Evolutionary conservation across 1,139 yeast genomes (phyloP).

Genomic region (Debaryomycetaceae sp.): DNA sequence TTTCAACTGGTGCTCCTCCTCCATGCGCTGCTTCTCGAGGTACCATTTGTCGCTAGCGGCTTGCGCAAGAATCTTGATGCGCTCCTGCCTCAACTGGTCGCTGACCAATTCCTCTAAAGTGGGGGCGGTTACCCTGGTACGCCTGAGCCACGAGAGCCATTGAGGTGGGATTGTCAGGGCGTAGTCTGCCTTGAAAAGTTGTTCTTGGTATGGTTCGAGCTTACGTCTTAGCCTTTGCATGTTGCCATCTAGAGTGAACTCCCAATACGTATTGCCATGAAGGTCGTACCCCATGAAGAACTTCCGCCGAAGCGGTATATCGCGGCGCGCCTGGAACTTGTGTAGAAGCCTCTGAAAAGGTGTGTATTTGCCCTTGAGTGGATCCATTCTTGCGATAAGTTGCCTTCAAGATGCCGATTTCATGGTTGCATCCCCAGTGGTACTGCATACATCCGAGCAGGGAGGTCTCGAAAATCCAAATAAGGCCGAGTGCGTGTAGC

Average conservation of each 20-base stretch:
- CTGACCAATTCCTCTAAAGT: slow-evolving; percentile 54
- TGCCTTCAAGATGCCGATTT: background rate
- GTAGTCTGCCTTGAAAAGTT: slow-evolving; percentile 46
- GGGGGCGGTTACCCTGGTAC: slow-evolving; percentile 59
- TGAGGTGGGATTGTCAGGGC: slow-evolving; percentile 56
- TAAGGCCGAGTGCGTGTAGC: background rate
- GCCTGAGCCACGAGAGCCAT: slow-evolving; percentile 79
- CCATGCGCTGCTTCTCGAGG: slow-evolving; percentile 32
- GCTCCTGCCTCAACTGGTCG: slow-evolving; percentile 55
- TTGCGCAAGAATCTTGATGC: slow-evolving; percentile 51
- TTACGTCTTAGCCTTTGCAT: slow-evolving; percentile 45
- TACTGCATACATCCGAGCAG: no score
- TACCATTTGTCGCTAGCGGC: slow-evolving; percentile 62
- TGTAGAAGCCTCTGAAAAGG: slow-evolving; percentile 44
- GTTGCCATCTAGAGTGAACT: slow-evolving; percentile 53
- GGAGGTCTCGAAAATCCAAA: no score
- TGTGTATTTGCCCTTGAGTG: slow-evolving; percentile 34
- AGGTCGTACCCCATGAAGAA: slow-evolving; percentile 71
- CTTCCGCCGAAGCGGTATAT: slow-evolving; percentile 59
- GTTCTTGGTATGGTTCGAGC: slow-evolving; percentile 41
- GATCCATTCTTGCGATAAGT: slow-evolving; percentile 33
- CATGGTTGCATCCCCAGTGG: no score
- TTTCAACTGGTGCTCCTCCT: slow-evolving; percentile 28
- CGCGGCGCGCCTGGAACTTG: slow-evolving; percentile 57
- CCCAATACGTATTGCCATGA: slow-evolving; percentile 85